These are phyloP conservation scores for Yarrowia sp. DNA, from an alignment of 805 yeast genomes.

Conservation along the genomic window DNA sequence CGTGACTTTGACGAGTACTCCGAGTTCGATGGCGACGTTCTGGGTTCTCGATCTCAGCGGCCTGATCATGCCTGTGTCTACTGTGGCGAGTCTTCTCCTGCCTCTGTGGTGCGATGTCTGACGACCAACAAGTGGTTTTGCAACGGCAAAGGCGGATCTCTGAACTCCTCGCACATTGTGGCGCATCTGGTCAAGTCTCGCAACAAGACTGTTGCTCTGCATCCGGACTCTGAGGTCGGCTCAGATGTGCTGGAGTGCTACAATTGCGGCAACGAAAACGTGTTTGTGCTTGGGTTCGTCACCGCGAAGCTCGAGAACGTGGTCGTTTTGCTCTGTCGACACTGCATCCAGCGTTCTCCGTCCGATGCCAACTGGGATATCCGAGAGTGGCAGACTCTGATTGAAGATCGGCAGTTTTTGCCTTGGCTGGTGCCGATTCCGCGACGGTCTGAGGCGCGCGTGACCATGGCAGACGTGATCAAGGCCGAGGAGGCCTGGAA, in stretches of 20 bases:
- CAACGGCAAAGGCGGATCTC: slow-evolving; percentile 56
- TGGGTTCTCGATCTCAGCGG: background rate
- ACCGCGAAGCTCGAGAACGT: slow-evolving; percentile 83
- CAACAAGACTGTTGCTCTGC: slow-evolving; percentile 71
- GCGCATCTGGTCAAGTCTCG: slow-evolving; percentile 79
- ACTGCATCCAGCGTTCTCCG: slow-evolving; percentile 66
- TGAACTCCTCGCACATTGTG: slow-evolving; percentile 74
- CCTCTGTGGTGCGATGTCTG: slow-evolving; percentile 71
- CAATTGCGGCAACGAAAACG: slow-evolving; percentile 80
- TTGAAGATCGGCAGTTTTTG: slow-evolving; percentile 72
- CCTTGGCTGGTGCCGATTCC: slow-evolving; percentile 68
- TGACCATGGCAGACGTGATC: slow-evolving; percentile 62
- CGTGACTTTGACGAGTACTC: background rate
- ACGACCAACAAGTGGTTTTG: slow-evolving; percentile 87
- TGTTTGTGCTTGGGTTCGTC: slow-evolving; percentile 79
- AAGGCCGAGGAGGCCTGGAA: slow-evolving; percentile 82
- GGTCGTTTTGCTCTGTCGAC: slow-evolving; percentile 80
- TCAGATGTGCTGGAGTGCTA: slow-evolving; percentile 86
- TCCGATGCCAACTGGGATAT: slow-evolving; percentile 84
- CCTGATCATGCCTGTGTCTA: slow-evolving; percentile 41
- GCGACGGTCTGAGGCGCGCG: slow-evolving; percentile 29
- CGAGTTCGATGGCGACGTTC: background rate
- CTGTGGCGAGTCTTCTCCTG: slow-evolving; percentile 68
- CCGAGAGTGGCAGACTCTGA: slow-evolving; percentile 79
- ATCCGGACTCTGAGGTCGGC: slow-evolving; percentile 80